phyloP scores from a whole-genome alignment of 2,329 filamentous ascomycete genomes.

The Botrytis elliptica region DNA sequence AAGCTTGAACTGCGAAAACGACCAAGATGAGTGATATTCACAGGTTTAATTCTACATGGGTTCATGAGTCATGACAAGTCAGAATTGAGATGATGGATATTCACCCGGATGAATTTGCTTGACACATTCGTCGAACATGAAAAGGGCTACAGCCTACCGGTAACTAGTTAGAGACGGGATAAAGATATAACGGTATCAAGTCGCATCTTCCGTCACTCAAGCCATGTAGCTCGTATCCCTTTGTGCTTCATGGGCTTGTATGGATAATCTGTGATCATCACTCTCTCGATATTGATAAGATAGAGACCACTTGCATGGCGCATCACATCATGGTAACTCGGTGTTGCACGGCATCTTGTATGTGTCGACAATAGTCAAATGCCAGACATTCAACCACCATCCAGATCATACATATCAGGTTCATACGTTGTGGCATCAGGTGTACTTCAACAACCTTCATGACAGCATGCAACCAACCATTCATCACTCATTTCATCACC shows the following conservation, averaged over 20 bases:
- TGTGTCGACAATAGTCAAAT: not conserved
- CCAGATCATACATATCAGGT: not conserved
- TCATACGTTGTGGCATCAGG: not conserved
- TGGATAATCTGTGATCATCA: not conserved
- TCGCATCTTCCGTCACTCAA: not conserved
- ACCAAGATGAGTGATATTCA: not conserved
- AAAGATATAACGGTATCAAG: not conserved
- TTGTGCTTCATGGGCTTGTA: not conserved
- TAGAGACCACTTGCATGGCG: not conserved
- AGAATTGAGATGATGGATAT: not conserved
- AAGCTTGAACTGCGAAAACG: not conserved
- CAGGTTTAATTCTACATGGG: not conserved
- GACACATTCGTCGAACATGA: not conserved
- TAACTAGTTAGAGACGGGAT: not conserved
- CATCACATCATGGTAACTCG: not conserved
- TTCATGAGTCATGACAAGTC: not conserved
- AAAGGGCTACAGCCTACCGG: not conserved
- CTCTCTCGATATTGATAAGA: not conserved
- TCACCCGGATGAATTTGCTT: not conserved
- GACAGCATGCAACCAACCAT: not conserved
- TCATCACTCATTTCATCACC: not conserved
- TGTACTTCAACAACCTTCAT: not conserved
- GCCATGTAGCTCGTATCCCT: not conserved
- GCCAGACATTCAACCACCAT: not conserved
- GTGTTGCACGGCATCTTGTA: not conserved